Evolutionary conservation across 23 red algal genomes (phyloP), one percentile per base, ranked within the genome.

Genomic region (Gracilariopsis chorda): DNA sequence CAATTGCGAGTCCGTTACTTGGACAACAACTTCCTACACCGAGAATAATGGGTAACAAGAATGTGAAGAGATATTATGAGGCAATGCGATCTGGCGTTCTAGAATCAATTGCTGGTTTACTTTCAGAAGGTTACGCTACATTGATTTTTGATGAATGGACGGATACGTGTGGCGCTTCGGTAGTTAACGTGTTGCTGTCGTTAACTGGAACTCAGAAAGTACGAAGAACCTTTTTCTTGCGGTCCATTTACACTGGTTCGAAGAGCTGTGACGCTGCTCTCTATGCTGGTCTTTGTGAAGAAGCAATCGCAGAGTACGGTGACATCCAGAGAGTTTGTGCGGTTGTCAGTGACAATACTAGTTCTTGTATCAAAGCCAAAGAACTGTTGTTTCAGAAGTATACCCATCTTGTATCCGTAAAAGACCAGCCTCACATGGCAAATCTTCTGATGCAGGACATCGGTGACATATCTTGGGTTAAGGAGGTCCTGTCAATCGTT

Each of bases 281-380:
- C 29, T 81, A 81, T 56, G 51, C 59, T 21, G 25, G 59, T 58
- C 35, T 81, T 81, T 36, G 55, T 55, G 77, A 81, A 51, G 23
- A 55, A 25, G 51, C 51, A 32, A 55, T 81, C 19, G 77, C 55
- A 81, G 25, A 49, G 28, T 55, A 58, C 59, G 77, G 7, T 37
- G 45, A n/a, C 14, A 81, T 81, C 48, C n/a, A 37, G 28, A 46
- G 77, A 60, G 42, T 81, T 30, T 81, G 45, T 16, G 77, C 44
- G 21, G 51, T 81, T 28, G 52, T 52, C 21, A 81, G 77, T 81
- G 77, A 81, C 77, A 81, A 47, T 81, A 39, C 77, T 14, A 24
- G 28, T 32, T 1, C 44, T 29, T 81, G 77, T 40, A 23, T 58
- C 23, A 81, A 51, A 2, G 51, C 77, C 1, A 46, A 51, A 28